Evolutionary conservation across 1,284 basidiomycete species (phyloP).

Genomic region (Apiotrichum sp.): DNA sequence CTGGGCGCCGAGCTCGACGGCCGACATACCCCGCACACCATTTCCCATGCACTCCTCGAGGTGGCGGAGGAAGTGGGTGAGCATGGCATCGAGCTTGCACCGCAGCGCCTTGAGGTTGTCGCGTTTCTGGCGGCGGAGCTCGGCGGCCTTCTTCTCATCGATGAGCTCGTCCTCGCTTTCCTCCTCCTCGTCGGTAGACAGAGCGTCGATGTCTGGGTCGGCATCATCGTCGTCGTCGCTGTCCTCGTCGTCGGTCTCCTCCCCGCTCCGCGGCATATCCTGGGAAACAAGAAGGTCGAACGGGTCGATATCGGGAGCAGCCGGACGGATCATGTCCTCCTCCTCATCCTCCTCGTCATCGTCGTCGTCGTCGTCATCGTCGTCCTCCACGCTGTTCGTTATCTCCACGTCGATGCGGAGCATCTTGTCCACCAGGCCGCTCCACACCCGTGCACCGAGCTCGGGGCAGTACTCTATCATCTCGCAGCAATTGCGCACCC

Average conservation of each 20-base stretch:
- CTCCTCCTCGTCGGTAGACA: constrained; percentile 45
- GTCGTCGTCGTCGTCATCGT: constrained; percentile 68
- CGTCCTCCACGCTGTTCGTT: constrained; percentile 87
- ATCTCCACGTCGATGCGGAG: constrained; percentile 98
- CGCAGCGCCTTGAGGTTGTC: constrained; percentile 74
- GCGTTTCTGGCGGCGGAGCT: constrained; percentile 56
- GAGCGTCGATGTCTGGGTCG: constrained; percentile 45
- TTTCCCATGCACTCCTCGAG: constrained; percentile 46
- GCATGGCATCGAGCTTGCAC: constrained; percentile 81
- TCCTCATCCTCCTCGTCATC: constrained; percentile 31
- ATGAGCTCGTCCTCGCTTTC: constrained; percentile 57
- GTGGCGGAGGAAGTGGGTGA: constrained; percentile 78
- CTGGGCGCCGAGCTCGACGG: constrained; percentile 33
- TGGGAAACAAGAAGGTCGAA: constrained; percentile 75
- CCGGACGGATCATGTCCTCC: constrained; percentile 15
- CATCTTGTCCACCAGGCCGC: constrained; percentile 79
- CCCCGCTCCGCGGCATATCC: constrained; percentile 37
- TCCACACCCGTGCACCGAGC: constrained; percentile 74
- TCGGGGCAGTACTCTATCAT: constrained; percentile 87
- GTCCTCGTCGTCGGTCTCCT: constrained; percentile 53
- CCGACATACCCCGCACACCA: constrained; percentile 16
- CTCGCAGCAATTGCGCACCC: constrained; percentile 81
- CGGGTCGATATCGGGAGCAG: constrained; percentile 67
- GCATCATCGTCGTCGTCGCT: constrained; percentile 56
- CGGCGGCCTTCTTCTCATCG: constrained; percentile 46